Base-by-base conservation (phyloP, 371 early-diverging fungal species). In the Apophysomyces variabilis region DNA sequence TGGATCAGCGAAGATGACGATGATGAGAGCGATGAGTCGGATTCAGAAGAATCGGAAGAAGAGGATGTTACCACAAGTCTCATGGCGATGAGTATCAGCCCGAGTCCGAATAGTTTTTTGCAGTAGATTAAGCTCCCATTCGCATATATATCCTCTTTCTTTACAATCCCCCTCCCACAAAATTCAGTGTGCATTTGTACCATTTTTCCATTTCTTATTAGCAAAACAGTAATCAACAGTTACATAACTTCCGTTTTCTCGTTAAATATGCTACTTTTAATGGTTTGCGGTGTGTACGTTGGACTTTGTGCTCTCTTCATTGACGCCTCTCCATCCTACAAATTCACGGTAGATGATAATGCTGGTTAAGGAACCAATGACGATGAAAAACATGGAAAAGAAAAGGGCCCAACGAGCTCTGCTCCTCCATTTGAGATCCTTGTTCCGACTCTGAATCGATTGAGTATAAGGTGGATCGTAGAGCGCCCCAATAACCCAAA, bases 1-100 rank as follows among this genome's bases (percentile, higher is more conserved):
- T 92, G 93, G 92, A 84, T 60, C 7, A 43, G 38, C 8, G 39
- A 45, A 4, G 39, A 39, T n/a, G 60, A 39, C 38, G 60, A 60
- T 18, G 60, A 60, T 7, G 60, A 60, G 26, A 60, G 60, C 11
- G 60, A 43, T 18, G 60, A 14, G 43, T 50, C 21, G 9, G 54
- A 21, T 7, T 50, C 54, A 16, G 54, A 50, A 26, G 54, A 50
- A 13, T 13, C 13, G 21, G 54, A 50, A 50, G 54, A 50, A 21
- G 54, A 50, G 4, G 54, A 50, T 21, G 54, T 50, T 3, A 21
- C 54, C 9, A 26, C 54, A 18, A 50, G 54, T 21, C 16, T 50
- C 21, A 50, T 50, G 54, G 54, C 54, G 5, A 50, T 50, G 54
- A 50, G 54, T 26, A 50, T 50, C 21, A 50, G 54, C 21, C 54